phyloP scores from a whole-genome alignment of 1,284 basidiomycete species.

The Heliocybe sulcata region DNA sequence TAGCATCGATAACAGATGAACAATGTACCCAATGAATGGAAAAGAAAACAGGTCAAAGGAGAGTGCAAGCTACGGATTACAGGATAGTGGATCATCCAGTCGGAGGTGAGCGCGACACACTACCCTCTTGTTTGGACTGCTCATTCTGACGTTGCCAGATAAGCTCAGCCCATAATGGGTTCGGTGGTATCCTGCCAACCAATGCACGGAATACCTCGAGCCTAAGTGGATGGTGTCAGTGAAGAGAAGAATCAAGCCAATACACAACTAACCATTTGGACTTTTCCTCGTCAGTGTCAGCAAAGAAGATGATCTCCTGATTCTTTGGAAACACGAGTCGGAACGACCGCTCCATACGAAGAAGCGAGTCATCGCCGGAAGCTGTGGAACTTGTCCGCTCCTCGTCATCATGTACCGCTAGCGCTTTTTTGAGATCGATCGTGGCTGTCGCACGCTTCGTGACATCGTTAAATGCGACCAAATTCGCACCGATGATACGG shows the following conservation, averaged over 20 bases:
- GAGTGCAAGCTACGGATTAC: no score
- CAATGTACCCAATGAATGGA: neutral
- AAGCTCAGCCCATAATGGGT: conserved; percentile 87
- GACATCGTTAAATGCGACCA: conserved; percentile 92
- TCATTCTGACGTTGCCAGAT: conserved; percentile 71
- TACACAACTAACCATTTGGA: conserved; percentile 55
- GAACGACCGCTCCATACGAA: conserved; percentile 82
- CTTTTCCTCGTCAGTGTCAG: conserved; percentile 89
- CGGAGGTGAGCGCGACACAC: neutral
- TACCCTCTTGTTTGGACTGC: conserved; percentile 14
- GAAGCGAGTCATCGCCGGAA: conserved; percentile 60
- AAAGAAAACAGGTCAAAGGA: neutral
- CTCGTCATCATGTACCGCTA: conserved; percentile 72
- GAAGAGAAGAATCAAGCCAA: conserved; percentile 3
- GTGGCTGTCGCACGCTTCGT: conserved; percentile 88
- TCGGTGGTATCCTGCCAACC: conserved; percentile 81
- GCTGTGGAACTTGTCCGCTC: conserved; percentile 25
- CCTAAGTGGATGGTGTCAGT: conserved; percentile 35
- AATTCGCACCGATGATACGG: conserved; percentile 78
- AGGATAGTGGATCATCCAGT: no score
- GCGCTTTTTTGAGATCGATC: conserved; percentile 86
- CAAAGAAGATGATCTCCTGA: conserved; percentile 85
- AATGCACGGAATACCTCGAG: conserved; percentile 74
- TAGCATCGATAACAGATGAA: neutral
- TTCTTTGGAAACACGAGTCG: conserved; percentile 75